phyloP scores from a whole-genome alignment of 192 early-diverging fungal species.

The Haplosporangium gracile region DNA sequence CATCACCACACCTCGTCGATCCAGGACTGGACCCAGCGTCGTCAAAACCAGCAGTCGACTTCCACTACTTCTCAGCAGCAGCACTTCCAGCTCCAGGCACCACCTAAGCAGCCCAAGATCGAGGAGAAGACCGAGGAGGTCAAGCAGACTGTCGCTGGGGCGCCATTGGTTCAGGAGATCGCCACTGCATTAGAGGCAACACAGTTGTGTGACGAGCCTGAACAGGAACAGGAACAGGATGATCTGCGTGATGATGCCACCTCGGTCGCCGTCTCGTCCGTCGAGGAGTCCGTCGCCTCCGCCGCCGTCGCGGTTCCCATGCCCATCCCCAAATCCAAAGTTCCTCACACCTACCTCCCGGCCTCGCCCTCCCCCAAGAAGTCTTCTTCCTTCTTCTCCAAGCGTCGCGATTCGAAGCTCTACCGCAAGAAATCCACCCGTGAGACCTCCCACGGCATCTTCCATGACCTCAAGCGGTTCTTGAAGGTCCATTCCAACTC shows the following conservation, averaged over 20 bases:
- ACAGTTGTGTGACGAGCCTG: neutral
- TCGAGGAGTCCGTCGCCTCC: neutral
- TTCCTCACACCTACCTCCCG: neutral
- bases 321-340: conserved; percentile 15
- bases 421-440: conserved; percentile 23
- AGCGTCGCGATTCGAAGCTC: conserved; percentile 22
- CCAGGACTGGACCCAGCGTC: conserved; percentile 29
- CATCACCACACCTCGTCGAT: conserved; percentile 18
- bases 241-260: neutral
- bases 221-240: neutral
- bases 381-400: conserved; percentile 15
- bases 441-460: conserved; percentile 40
- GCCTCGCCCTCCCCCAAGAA: conserved; percentile 9
- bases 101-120: neutral
- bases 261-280: neutral
- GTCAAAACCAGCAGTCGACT: neutral
- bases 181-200: neutral
- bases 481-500: conserved; percentile 23
- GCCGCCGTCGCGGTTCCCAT: neutral
- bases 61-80: neutral
- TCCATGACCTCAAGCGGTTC: conserved; percentile 46
- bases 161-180: neutral
- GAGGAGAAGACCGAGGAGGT: too few relatives aligned
- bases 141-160: neutral
- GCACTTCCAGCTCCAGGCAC: neutral